Base-by-base conservation (phyloP, 2,329 filamentous ascomycete genomes). In the Zymoseptoria crescenta region DNA sequence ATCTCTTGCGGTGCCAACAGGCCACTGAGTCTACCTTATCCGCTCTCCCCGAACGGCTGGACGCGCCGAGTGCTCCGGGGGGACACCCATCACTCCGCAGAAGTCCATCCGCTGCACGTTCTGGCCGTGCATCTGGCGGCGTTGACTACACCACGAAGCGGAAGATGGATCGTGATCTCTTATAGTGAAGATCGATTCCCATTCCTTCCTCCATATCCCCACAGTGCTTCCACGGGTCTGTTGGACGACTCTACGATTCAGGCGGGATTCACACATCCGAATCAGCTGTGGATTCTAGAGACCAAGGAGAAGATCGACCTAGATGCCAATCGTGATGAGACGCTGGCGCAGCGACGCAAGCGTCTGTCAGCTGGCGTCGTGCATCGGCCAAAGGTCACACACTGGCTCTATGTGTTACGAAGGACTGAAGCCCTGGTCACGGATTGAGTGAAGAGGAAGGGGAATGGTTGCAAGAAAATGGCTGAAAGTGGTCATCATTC, bases 171-270 rank as follows among this genome's bases (percentile, higher is more conserved):
- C 52, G 64, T 70, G 4, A 59, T 76, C 2, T 75, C 74, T 0
- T 77, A 76, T 60, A 74, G 72, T 0, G 62, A 65, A n/a, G 72
- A 74, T 20, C 70, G 75, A 13, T 77, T 75, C 55, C 71, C 71
- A 1, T 77, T 76, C 54, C 50, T 73, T 3, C 59, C 63, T 54
- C 60, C 63, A 5, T 66, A 66, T 16, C 62, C 60, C 6, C 49
- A 53, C 0, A 66, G 59, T 6, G 54, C 56, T 5, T 55, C 49
- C 16, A 58, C 69, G 51, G 67, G 69, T 13, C 62, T 73, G 45
- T 61, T 72, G 13, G 48, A 53, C 48, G 64, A 64, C 10, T 62
- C 66, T 51, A 55, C 71, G 13, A 61, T 72, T 27, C 61, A 68
- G n/a, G 64, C 58, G 29, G 70, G 69, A 1, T 72, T 77, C 27